A percentile compares a stretch with the other conserved stretches of the same genome.
These are phyloP conservation scores for Bipolaris cookei DNA, from an alignment of 2,329 filamentous ascomycete genomes.

Conservation along the genomic window DNA sequence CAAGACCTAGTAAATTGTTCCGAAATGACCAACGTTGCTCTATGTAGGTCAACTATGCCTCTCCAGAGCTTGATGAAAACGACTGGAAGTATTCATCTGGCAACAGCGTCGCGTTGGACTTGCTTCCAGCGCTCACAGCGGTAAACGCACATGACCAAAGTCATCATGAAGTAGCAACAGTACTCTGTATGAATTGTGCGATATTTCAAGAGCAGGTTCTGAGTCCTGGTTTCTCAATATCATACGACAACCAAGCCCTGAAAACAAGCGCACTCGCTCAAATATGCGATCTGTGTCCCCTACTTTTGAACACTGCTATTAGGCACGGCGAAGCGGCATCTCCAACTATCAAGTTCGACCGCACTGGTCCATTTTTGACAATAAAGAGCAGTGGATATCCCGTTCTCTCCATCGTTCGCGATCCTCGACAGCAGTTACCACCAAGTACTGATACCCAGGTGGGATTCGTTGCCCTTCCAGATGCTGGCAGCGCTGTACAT, in stretches of 20 bases:
- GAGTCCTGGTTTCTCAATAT: neutral
- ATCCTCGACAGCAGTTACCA: neutral
- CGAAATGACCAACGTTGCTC: neutral
- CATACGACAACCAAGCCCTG: neutral
- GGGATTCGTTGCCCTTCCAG: slow-evolving; percentile 16
- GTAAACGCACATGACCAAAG: neutral
- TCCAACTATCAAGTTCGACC: neutral
- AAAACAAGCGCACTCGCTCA: neutral
- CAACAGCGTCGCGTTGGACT: neutral
- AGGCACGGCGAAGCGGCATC: neutral
- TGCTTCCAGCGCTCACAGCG: neutral
- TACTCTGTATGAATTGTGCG: neutral
- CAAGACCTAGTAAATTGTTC: neutral
- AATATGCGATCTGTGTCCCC: neutral
- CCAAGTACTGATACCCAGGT: slow-evolving; percentile 11
- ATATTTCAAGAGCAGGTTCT: neutral
- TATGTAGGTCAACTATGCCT: neutral
- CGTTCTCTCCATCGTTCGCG: slow-evolving; percentile 6
- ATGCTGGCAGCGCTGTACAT: slow-evolving; percentile 10
- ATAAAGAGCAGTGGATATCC: neutral
- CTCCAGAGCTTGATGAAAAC: slow-evolving; percentile 10
- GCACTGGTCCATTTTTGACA: slow-evolving; percentile 1
- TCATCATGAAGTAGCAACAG: neutral
- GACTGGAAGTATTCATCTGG: slow-evolving; percentile 6
- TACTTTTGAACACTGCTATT: neutral